Evolutionary conservation across 768 basidiomycete species (phyloP), one percentile per base, ranked within the genome.

Genomic region (Pleurotus pulmonarius): DNA sequence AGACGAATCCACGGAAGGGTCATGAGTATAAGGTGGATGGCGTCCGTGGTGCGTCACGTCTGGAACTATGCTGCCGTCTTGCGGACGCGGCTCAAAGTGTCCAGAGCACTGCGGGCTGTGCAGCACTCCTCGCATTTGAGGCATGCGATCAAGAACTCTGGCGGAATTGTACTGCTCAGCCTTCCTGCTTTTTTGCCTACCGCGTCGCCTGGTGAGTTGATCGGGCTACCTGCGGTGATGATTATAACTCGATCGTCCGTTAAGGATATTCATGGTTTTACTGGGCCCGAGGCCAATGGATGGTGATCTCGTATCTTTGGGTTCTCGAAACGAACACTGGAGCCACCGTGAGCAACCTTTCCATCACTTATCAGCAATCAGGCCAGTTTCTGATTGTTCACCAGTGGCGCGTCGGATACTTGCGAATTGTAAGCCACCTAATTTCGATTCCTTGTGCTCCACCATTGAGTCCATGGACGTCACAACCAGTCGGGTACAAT

Each of bases 291-390:
- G 77, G 76, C 13, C 79, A 80, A 56, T 80, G 80, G 80, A 76
- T 79, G 73, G 66, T 76, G 7, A 75, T 79, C 58, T 77, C 73
- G 24, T 79, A 78, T 62, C 65, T 81, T 1, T 80, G 78, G 77
- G 78, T 81, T 4, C 66, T 80, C 29, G 78, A 79, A 60, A 78
- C 78, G 6, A 81, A 76, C 57, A 78, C 75, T 0, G 80, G 78
- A n/a, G 78, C 79, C 40, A 80, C 79, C 5, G 69, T 68, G 25
- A 49, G 65, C 2, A 34, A 34, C 4, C 29, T 3, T 3, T 34
- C 11, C 9, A 34, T 34, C 29, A 34, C 29, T 11, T 34, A 3
- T 9, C 2, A 34, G 8, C 9, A 2, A 9, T 9, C 11, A 9
- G 1, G 29, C 29, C 29, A 9, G 29, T 34, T 34, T 34, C 29